These are phyloP conservation scores for Salix arbutifolia DNA, from an alignment of 345 rosid genomes.

Conservation along the genomic window DNA sequence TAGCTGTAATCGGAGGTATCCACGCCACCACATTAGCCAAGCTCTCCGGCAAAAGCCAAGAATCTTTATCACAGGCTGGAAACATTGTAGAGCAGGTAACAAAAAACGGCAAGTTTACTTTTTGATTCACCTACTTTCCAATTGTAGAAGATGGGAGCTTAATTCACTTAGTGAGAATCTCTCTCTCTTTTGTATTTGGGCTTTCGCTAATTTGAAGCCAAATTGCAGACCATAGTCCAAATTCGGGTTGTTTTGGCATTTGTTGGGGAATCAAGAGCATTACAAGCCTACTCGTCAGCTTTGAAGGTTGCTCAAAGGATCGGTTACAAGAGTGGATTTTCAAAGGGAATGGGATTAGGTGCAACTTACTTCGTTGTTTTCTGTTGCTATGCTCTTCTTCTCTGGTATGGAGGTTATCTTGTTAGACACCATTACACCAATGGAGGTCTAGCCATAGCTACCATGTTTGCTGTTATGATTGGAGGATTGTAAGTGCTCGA, in stretches of 20 bases:
- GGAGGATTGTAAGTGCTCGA: conserved; percentile 80
- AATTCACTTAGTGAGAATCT: neutral
- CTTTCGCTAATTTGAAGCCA: conserved; percentile 19
- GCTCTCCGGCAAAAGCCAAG: conserved; percentile 76
- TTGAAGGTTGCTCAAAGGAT: conserved; percentile 65
- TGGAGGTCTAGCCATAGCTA: conserved; percentile 91
- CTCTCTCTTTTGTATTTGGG: conserved; percentile 25
- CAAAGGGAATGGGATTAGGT: conserved; percentile 91
- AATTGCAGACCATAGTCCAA: conserved; percentile 80
- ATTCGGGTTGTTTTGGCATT: conserved; percentile 83
- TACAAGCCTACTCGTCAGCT: conserved; percentile 74
- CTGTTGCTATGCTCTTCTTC: conserved; percentile 86
- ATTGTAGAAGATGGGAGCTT: neutral
- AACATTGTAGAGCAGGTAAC: conserved; percentile 86
- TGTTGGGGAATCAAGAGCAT: conserved; percentile 89
- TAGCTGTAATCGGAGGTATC: conserved; percentile 86
- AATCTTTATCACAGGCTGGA: conserved; percentile 87
- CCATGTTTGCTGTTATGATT: conserved; percentile 96
- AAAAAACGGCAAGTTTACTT: neutral
- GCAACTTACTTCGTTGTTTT: conserved; percentile 96
- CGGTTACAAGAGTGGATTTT: conserved; percentile 81
- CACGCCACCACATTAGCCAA: conserved; percentile 74
- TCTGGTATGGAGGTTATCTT: conserved; percentile 94
- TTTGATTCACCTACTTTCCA: neutral
- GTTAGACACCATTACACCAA: conserved; percentile 88